Percentiles rank a stretch among this genome's conserved stretches.
These are phyloP conservation scores for Conoideocrella luteorostrata DNA, from an alignment of 2,329 filamentous ascomycete genomes.

Conservation along the genomic window DNA sequence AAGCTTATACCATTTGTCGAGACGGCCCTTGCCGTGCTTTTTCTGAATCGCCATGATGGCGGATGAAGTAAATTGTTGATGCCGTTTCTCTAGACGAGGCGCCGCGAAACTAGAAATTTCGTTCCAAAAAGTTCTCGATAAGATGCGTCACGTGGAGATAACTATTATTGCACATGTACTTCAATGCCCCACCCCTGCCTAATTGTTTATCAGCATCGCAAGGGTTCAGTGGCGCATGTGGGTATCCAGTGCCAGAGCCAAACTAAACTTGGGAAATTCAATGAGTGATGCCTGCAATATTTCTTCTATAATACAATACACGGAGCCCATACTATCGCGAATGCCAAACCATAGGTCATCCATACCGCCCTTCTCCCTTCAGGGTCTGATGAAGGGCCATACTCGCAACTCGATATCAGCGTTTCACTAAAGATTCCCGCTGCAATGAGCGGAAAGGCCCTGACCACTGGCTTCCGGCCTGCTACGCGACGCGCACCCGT, in stretches of 20 bases:
- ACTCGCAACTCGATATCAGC: slow-evolving; percentile 2
- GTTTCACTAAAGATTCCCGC: background rate
- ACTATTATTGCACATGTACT: background rate
- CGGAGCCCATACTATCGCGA: slow-evolving; percentile 1
- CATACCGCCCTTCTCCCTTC: background rate
- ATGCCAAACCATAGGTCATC: slow-evolving; percentile 5
- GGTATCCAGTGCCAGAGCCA: background rate
- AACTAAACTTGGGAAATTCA: no score
- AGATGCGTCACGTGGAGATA: slow-evolving; percentile 12
- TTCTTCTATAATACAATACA: no score
- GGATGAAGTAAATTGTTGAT: slow-evolving; percentile 3
- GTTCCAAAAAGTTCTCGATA: slow-evolving; percentile 20
- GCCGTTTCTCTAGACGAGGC: slow-evolving; percentile 5
- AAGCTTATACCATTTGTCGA: slow-evolving; percentile 98
- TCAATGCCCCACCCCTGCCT: background rate
- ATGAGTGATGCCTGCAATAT: no score
- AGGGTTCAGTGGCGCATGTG: background rate
- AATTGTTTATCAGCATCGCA: background rate
- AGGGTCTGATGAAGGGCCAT: background rate
- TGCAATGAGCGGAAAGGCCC: slow-evolving; percentile 32
- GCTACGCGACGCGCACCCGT: slow-evolving; percentile 54
- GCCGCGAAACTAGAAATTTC: slow-evolving; percentile 29
- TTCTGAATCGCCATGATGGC: slow-evolving; percentile 85
- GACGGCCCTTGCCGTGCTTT: slow-evolving; percentile 96
- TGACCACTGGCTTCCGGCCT: slow-evolving; percentile 66